Percentiles rank a stretch among this genome's conserved stretches.
These are phyloP conservation scores for Juglanconis sp. DNA, from an alignment of 2,329 filamentous ascomycete genomes.

Conservation along the genomic window DNA sequence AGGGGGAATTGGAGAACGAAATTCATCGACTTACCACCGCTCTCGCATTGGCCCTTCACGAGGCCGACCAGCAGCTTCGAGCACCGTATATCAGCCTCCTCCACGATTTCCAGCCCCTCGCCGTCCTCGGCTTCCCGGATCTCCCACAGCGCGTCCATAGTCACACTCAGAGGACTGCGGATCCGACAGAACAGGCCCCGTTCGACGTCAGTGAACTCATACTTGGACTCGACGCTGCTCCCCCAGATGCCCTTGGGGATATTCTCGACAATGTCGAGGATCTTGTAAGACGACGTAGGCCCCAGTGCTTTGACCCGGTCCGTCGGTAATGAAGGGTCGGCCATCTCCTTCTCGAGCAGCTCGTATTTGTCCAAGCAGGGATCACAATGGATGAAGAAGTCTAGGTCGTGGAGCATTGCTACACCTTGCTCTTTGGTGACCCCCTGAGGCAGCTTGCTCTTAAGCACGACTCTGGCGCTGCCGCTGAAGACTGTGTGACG, in stretches of 20 bases:
- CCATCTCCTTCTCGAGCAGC: conserved; percentile 27
- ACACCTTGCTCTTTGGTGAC: conserved; percentile 35
- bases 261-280: conserved; percentile 26
- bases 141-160: conserved; percentile 54
- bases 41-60: conserved; percentile 50
- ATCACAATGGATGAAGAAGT: conserved; percentile 50
- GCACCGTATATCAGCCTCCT: conserved; percentile 49
- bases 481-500: conserved; percentile 38
- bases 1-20: background rate
- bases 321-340: conserved; percentile 19
- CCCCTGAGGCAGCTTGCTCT: conserved; percentile 39
- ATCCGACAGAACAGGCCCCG: conserved; percentile 51
- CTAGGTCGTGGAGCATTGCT: conserved; percentile 47
- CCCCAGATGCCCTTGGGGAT: conserved; percentile 47
- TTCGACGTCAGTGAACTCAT: conserved; percentile 50
- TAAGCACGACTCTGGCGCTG: conserved; percentile 40
- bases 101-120: conserved; percentile 40
- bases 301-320: conserved; percentile 25
- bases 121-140: conserved; percentile 30
- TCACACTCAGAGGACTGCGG: conserved; percentile 45
- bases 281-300: conserved; percentile 25
- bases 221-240: conserved; percentile 49
- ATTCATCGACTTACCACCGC: conserved; percentile 37
- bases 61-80: conserved; percentile 47
- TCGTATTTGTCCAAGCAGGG: conserved; percentile 48